phyloP scores from a whole-genome alignment of 106 monocot species.

The Narthecium ossifragum region DNA sequence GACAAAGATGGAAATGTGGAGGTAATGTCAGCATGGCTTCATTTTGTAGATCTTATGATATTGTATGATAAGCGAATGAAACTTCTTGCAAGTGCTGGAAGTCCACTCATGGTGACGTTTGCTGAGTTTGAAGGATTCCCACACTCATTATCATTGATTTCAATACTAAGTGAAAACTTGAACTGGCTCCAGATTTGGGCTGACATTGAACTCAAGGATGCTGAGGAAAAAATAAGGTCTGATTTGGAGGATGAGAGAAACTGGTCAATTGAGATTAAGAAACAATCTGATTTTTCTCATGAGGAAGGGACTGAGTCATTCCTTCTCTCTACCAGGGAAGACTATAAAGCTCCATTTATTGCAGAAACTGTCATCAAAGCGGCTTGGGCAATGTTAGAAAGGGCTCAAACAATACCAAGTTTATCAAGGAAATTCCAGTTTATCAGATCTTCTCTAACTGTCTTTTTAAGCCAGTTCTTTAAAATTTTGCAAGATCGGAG shows the following conservation, averaged over 20 bases:
- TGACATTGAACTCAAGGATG: constrained; percentile 49
- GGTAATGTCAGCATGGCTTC: constrained; percentile 39
- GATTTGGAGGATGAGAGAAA: constrained; percentile 41
- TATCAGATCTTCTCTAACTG: constrained; percentile 38
- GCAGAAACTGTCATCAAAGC: constrained; percentile 49
- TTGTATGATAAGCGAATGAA: constrained; percentile 57
- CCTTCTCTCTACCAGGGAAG: constrained; percentile 53
- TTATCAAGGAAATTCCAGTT: constrained; percentile 25
- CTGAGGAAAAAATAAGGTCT: constrained; percentile 36
- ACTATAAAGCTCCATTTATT: constrained; percentile 59
- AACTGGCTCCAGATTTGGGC: constrained; percentile 76
- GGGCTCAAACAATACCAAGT: constrained; percentile 28
- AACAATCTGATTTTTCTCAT: constrained; percentile 17
- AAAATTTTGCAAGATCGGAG: constrained; percentile 30
- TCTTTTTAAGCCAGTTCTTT: constrained; percentile 53
- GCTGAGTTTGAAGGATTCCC: constrained; percentile 12
- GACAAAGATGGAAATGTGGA: constrained; percentile 19
- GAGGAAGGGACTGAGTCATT: constrained; percentile 18
- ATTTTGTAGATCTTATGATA: constrained; percentile 64
- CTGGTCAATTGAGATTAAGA: constrained; percentile 27
- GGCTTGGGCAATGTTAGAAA: constrained; percentile 56
- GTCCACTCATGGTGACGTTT: constrained; percentile 14
- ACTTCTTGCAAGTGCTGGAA: constrained; percentile 38
- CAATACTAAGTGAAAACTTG: constrained; percentile 36
- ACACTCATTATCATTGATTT: constrained; percentile 30